Evolutionary conservation across 2,329 filamentous ascomycete genomes (phyloP).

Genomic region (Claviceps arundinis): DNA sequence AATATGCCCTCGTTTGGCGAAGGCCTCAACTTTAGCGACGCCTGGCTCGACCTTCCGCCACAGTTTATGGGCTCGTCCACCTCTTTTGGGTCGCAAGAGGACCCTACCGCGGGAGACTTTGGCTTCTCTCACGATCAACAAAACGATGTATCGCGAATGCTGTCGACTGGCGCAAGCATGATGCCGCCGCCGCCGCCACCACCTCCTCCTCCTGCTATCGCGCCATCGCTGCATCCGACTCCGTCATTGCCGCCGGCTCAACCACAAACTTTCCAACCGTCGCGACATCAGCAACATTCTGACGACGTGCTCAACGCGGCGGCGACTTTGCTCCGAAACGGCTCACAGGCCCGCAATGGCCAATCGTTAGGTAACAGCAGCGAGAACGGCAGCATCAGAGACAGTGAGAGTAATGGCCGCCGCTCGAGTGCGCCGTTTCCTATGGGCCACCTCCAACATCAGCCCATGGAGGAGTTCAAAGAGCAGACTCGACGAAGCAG

Average conservation of each 20-base stretch:
- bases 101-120: constrained; percentile 6
- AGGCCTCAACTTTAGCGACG: constrained; percentile 34
- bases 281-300: constrained; percentile 17
- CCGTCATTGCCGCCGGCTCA: constrained; percentile 8
- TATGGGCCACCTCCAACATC: constrained; percentile 28
- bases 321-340: constrained; percentile 37
- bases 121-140: constrained; percentile 9
- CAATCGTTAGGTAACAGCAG: neutral
- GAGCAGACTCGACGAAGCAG: constrained; percentile 24
- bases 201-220: constrained; percentile 13
- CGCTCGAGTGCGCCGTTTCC: constrained; percentile 18
- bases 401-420: constrained; percentile 12
- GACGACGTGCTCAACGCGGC: constrained; percentile 45
- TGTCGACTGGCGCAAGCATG: constrained; percentile 15
- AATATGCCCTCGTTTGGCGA: constrained; percentile 37
- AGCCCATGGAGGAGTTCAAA: constrained; percentile 28
- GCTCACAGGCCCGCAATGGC: constrained; percentile 9
- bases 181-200: constrained; percentile 21
- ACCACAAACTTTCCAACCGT: neutral
- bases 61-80: constrained; percentile 53
- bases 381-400: constrained; percentile 13
- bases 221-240: neutral
- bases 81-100: constrained; percentile 42
- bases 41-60: constrained; percentile 48
- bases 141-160: constrained; percentile 7